phyloP scores from a whole-genome alignment of 2,329 filamentous ascomycete species.

The Scopulariopsis brevicaulis region DNA sequence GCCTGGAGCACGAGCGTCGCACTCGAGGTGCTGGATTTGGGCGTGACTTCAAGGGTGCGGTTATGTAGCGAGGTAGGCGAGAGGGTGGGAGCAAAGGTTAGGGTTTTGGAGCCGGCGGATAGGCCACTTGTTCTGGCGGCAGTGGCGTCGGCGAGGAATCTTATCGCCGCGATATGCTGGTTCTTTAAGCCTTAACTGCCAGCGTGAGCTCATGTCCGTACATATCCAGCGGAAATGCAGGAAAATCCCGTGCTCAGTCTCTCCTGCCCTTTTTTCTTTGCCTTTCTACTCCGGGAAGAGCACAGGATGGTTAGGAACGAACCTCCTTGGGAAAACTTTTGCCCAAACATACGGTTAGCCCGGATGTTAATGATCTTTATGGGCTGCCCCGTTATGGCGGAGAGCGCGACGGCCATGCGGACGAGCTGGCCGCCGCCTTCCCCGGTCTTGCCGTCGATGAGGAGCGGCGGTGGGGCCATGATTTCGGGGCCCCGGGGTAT shows the following conservation, averaged over 20 bases:
- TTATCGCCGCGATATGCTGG: constrained; percentile 46
- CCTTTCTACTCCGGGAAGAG: not conserved
- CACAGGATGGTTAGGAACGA: not conserved
- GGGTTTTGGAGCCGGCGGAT: constrained; percentile 33
- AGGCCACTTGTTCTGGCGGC: constrained; percentile 38
- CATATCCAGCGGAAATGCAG: not conserved
- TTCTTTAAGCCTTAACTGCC: constrained; percentile 32
- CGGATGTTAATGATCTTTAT: constrained; percentile 43
- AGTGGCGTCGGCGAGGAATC: constrained; percentile 40
- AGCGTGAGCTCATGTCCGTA: not conserved
- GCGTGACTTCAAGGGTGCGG: constrained; percentile 35
- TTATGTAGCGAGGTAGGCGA: constrained; percentile 24
- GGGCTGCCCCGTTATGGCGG: constrained; percentile 41
- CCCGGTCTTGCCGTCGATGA: constrained; percentile 42
- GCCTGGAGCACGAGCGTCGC: constrained; percentile 48
- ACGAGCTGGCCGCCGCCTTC: constrained; percentile 54
- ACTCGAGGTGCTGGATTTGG: constrained; percentile 39
- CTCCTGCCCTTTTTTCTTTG: not conserved
- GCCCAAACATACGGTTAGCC: constrained; percentile 27
- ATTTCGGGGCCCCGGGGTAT: not conserved
- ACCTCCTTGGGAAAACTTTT: constrained; percentile 15
- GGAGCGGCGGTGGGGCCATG: constrained; percentile 15
- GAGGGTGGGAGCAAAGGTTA: constrained; percentile 32
- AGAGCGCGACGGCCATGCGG: constrained; percentile 41
- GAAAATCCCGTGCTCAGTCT: not conserved